Percentiles rank a stretch among this genome's conserved stretches.
Evolutionary conservation across 2,329 filamentous ascomycete species (phyloP).

Genomic region (Thelonectria olida): DNA sequence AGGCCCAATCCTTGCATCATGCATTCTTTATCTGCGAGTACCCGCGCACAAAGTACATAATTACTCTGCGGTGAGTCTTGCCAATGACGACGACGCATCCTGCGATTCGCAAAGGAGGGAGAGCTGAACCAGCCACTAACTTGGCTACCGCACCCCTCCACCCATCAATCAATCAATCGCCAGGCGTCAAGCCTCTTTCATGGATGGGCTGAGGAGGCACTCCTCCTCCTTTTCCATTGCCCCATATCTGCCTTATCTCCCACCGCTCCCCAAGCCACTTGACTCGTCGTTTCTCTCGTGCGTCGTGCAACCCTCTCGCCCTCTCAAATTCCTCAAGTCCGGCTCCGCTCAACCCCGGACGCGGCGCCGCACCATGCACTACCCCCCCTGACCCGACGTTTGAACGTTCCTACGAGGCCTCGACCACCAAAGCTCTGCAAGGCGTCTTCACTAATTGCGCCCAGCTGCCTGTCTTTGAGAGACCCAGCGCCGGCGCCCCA

Average conservation of each 20-base stretch:
- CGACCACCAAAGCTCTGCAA: slow-evolving; percentile 6
- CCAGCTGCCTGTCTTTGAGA: background rate
- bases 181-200: background rate
- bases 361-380: slow-evolving; percentile 2
- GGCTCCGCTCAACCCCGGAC: slow-evolving; percentile 6
- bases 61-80: too few species aligned
- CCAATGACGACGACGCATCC: too few species aligned
- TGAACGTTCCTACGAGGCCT: slow-evolving; percentile 9
- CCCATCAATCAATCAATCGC: too few species aligned
- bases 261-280: background rate
- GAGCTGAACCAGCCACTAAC: too few species aligned
- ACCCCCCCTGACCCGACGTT: background rate
- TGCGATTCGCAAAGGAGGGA: too few species aligned
- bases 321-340: background rate
- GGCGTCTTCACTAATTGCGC: background rate
- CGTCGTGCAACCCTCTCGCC: background rate
- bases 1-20: too few species aligned
- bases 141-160: too few species aligned
- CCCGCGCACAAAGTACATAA: too few species aligned
- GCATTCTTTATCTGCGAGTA: too few species aligned
- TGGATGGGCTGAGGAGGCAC: background rate
- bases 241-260: slow-evolving; percentile 6
- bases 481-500: slow-evolving; percentile 11
- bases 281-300: background rate
- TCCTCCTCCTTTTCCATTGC: background rate